phyloP scores from a whole-genome alignment of 352 stramenopile species.

The Phytophthora citricola region DNA sequence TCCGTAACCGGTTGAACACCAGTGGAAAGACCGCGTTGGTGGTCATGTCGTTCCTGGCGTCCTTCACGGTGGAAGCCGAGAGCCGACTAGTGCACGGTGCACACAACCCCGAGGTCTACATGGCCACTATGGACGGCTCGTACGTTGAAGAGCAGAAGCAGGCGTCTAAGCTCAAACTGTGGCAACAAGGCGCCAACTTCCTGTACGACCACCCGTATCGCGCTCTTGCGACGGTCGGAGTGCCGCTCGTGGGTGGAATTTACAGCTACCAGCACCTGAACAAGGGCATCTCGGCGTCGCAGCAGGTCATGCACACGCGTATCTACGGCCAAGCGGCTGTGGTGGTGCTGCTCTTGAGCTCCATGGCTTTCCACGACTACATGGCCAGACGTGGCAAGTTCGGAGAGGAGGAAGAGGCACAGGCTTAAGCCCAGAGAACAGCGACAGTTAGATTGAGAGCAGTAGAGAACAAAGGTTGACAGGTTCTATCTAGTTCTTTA shows the following conservation, averaged over 20 bases:
- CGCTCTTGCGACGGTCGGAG: constrained; percentile 47
- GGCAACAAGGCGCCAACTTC: constrained; percentile 65
- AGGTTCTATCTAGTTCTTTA: neutral
- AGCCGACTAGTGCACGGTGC: constrained; percentile 59
- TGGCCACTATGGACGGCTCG: constrained; percentile 55
- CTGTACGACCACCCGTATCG: constrained; percentile 80
- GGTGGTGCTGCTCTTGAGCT: constrained; percentile 65
- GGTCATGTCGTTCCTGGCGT: constrained; percentile 59
- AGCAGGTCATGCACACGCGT: constrained; percentile 84
- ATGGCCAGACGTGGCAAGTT: constrained; percentile 75
- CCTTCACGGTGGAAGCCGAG: constrained; percentile 69
- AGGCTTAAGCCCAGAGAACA: neutral
- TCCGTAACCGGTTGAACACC: constrained; percentile 67
- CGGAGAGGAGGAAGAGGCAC: constrained; percentile 38
- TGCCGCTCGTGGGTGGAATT: constrained; percentile 69
- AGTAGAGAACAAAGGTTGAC: neutral
- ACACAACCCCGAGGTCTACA: constrained; percentile 71
- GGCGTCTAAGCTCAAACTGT: constrained; percentile 44
- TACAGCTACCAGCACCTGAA: constrained; percentile 70
- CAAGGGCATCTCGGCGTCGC: constrained; percentile 65
- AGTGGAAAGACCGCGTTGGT: constrained; percentile 76
- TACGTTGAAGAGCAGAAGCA: constrained; percentile 51
- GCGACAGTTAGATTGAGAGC: constrained; percentile 7
- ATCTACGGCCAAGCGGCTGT: constrained; percentile 77
- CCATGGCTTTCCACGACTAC: constrained; percentile 84